Base-by-base conservation (phyloP, 2,329 filamentous ascomycete genomes). In the Elsinoe fawcettii region DNA sequence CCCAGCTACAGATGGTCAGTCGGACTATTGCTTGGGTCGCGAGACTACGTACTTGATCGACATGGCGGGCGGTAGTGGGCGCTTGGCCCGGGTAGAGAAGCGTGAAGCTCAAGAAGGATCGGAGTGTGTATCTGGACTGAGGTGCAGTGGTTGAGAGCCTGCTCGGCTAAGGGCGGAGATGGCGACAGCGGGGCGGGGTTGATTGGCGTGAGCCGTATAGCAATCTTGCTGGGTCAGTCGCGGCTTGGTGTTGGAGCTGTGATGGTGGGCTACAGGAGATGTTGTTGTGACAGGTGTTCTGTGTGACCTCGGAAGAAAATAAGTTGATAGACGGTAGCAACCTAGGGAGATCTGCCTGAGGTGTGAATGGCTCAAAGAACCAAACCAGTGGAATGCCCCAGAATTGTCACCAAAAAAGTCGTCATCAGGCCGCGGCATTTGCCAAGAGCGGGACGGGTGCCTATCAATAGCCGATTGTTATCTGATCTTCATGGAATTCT, bases 1-100 rank as follows among this genome's bases (percentile, higher is more conserved):
- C 92, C 92, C 92, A 96, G 71, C 85, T 88, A 70, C 65, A 5
- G 12, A 11, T 22, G 30, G 22, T 54, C 23, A 54, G 51, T 27
- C 27, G 4, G n/a, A n/a, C 14, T 34, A 9, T 22, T 7, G 30
- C 18, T 16, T 9, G 51, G 39, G 32, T 2, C 39, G 4, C 8
- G 34, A 9, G n/a, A 3, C 12, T 9, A 36, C 43, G 1, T 49
- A 47, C 54, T 56, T 56, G 54, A 56, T 56, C 23, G 54, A 56
- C 54, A 56, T 56, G 54, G 27, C 32, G 39, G 54, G 25, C 23
- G 14, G 20, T 2, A 30, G 16, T 11, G 54, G 41, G 41, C 54
- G 18, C 54, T 30, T 46, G 39, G 54, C 54, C 54, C 54, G 25
- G 16, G n/a, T 18, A n/a, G n/a, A 46, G 20, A 25, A n/a, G 18